Evolutionary conservation across 208 protist genomes (phyloP).

Genomic region (Trichomonas tenax): DNA sequence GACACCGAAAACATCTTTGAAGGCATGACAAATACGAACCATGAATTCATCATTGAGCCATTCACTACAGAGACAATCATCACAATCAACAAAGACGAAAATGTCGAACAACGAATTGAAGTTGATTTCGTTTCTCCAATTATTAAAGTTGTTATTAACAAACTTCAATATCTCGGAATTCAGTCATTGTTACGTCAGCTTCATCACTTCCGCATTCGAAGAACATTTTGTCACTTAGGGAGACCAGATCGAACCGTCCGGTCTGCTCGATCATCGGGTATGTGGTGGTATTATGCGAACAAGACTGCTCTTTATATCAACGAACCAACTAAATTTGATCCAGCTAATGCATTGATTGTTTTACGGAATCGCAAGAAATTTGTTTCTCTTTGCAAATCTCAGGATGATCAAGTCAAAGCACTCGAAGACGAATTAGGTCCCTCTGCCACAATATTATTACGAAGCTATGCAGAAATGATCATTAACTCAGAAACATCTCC

Average conservation of each 20-base stretch:
- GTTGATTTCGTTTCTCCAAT: background rate
- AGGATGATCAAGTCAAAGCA: background rate
- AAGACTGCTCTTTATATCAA: background rate
- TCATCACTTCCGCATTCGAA: background rate
- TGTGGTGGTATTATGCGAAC: background rate
- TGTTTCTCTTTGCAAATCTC: background rate
- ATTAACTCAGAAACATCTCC: background rate
- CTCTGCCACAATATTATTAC: background rate
- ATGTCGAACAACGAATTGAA: too few relatives aligned
- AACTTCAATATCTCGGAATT: background rate
- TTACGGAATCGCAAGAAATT: background rate
- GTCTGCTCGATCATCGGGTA: too few relatives aligned
- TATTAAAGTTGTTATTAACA: background rate
- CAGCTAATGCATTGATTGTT: background rate
- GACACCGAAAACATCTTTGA: background rate
- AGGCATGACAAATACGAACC: background rate
- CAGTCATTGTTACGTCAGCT: background rate
- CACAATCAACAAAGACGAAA: too few relatives aligned
- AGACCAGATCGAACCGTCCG: background rate
- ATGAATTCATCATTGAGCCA: background rate
- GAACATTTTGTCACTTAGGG: background rate
- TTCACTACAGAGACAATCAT: background rate
- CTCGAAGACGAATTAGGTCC: background rate
- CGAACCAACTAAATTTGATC: background rate
- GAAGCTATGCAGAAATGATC: background rate